Conservation (phyloP, 352 stramenopile species). For the Phytophthora palmivora region DNA sequence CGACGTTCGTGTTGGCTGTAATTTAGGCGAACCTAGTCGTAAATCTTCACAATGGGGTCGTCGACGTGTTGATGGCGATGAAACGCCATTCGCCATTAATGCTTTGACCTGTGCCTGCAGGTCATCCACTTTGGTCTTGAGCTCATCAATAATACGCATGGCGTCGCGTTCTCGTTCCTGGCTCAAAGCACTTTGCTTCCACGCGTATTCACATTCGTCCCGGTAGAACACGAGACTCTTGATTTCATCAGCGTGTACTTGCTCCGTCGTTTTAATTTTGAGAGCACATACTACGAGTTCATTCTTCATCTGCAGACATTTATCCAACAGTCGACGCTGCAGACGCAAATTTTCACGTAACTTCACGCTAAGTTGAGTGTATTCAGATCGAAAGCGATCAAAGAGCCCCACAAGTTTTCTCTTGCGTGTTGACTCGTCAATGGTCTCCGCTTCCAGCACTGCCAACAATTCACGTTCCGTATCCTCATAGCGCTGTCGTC, state of each 20-base stretch:
- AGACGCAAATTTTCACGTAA: constrained; percentile 60
- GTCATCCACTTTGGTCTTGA: constrained; percentile 65
- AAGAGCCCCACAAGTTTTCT: constrained; percentile 69
- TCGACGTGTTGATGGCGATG: constrained; percentile 6
- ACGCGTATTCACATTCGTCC: constrained; percentile 76
- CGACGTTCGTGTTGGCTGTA: neutral
- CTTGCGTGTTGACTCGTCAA: constrained; percentile 63
- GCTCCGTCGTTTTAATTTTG: constrained; percentile 62
- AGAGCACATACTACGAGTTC: constrained; percentile 65
- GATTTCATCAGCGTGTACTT: constrained; percentile 75
- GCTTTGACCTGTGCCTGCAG: constrained; percentile 62
- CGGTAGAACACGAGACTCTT: constrained; percentile 77
- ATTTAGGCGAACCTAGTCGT: constrained; percentile 1
- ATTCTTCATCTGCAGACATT: constrained; percentile 78
- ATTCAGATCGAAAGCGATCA: constrained; percentile 71
- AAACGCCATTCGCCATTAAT: constrained; percentile 31
- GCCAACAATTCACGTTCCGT: constrained; percentile 59
- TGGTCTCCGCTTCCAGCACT: constrained; percentile 52
- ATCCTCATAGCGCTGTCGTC: constrained; percentile 43
- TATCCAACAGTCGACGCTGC: constrained; percentile 68
- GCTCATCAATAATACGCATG: constrained; percentile 72
- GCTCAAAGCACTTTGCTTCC: constrained; percentile 61
- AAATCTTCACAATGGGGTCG: constrained; percentile 11
- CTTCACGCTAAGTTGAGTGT: constrained; percentile 59
- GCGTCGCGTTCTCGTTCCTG: constrained; percentile 68